A percentile compares a stretch with the other conserved stretches of the same genome.
Evolutionary conservation across 345 rosid species (phyloP).

Genomic region (Sisymbrium altissimum): DNA sequence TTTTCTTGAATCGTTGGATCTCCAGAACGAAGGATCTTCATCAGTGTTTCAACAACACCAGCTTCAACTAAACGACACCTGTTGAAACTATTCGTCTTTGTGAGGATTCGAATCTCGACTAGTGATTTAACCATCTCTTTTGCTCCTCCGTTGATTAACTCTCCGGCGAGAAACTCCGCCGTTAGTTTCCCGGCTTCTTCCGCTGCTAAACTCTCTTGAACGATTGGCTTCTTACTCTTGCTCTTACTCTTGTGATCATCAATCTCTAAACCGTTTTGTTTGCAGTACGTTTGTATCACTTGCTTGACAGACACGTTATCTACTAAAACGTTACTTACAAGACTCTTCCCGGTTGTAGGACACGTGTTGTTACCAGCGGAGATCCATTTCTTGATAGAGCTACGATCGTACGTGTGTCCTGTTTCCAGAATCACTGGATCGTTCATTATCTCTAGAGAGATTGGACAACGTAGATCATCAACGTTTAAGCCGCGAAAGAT

Average conservation of each 20-base stretch:
- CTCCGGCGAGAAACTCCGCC: slow-evolving; percentile 44
- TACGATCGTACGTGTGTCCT: slow-evolving; percentile 72
- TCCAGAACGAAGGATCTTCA: slow-evolving; percentile 40
- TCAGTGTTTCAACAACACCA: slow-evolving; percentile 43
- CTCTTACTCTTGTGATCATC: not conserved
- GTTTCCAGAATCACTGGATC: slow-evolving; percentile 66
- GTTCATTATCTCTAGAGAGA: slow-evolving; percentile 64
- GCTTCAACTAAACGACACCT: slow-evolving; percentile 71
- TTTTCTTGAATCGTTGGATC: slow-evolving; percentile 55
- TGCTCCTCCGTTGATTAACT: slow-evolving; percentile 39
- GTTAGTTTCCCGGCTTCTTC: slow-evolving; percentile 52
- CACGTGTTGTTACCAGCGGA: slow-evolving; percentile 57
- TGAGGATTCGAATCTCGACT: slow-evolving; percentile 63
- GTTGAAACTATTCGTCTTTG: slow-evolving; percentile 60
- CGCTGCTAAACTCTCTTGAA: slow-evolving; percentile 53
- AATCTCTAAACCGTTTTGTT: slow-evolving; percentile 40
- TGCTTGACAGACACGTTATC: slow-evolving; percentile 49
- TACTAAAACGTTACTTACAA: slow-evolving; percentile 37
- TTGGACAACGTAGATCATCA: slow-evolving; percentile 73
- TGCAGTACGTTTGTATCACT: slow-evolving; percentile 45
- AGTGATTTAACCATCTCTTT: slow-evolving; percentile 49
- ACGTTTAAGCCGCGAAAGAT: slow-evolving; percentile 34
- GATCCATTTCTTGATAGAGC: slow-evolving; percentile 65
- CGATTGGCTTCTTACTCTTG: slow-evolving; percentile 26
- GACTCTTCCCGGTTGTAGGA: slow-evolving; percentile 65